These are phyloP conservation scores for Poa pratensis DNA, from an alignment of 176 grass and related monocot genomes.

Conservation along the genomic window DNA sequence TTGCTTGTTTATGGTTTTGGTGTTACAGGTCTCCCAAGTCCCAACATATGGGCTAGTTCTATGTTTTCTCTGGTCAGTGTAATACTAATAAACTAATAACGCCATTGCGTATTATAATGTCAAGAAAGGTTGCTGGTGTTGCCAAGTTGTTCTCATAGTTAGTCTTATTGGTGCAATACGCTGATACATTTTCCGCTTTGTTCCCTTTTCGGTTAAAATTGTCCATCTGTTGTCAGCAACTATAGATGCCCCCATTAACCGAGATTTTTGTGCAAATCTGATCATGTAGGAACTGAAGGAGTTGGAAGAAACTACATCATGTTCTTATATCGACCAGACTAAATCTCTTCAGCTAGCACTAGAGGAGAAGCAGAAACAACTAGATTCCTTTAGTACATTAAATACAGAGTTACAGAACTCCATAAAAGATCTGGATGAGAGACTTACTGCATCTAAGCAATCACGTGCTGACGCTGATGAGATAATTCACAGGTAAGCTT, in stretches of 20 bases:
- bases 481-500: slow-evolving; percentile 81
- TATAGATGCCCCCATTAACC: neutral
- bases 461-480: slow-evolving; percentile 85
- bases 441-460: slow-evolving; percentile 82
- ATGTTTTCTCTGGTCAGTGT: slow-evolving; percentile 21
- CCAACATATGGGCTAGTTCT: slow-evolving; percentile 27
- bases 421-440: slow-evolving; percentile 84
- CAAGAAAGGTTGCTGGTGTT: slow-evolving; percentile 30
- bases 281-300: slow-evolving; percentile 82
- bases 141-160: neutral
- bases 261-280: slow-evolving; percentile 49
- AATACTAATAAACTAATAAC: slow-evolving; percentile 1
- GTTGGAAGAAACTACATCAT: slow-evolving; percentile 63
- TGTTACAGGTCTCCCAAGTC: slow-evolving; percentile 26
- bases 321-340: slow-evolving; percentile 73
- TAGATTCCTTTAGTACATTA: slow-evolving; percentile 59
- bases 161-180: neutral
- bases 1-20: neutral
- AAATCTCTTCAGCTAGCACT: slow-evolving; percentile 69
- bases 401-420: slow-evolving; percentile 68
- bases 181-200: neutral
- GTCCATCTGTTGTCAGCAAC: slow-evolving; percentile 2
- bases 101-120: slow-evolving; percentile 18
- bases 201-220: neutral
- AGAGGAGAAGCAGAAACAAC: slow-evolving; percentile 72